Evolutionary conservation across 1,139 yeast genomes (phyloP).

Genomic region (Geotrichum reessii): DNA sequence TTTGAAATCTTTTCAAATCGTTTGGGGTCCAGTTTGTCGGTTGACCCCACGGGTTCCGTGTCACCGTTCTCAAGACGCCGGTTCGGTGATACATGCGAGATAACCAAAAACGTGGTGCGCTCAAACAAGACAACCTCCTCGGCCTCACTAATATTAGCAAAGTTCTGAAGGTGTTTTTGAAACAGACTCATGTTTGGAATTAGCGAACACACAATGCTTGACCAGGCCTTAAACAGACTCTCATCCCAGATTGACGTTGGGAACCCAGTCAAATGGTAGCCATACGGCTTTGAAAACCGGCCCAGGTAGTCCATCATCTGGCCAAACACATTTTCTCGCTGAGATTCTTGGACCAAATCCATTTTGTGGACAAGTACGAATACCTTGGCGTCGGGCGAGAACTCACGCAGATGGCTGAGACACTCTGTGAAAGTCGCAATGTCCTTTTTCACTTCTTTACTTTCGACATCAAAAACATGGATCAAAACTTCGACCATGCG

Average conservation of each 20-base stretch:
- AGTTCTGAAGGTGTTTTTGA: slow-evolving; percentile 67
- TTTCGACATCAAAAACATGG: slow-evolving; percentile 94
- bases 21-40: slow-evolving; percentile 60
- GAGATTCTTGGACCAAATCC: slow-evolving; percentile 88
- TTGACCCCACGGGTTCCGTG: slow-evolving; percentile 8
- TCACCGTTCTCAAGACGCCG: slow-evolving; percentile 8
- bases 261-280: slow-evolving; percentile 77
- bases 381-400: slow-evolving; percentile 85
- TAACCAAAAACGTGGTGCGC: slow-evolving; percentile 86
- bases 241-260: slow-evolving; percentile 99
- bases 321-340: slow-evolving; percentile 74
- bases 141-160: slow-evolving; percentile 74
- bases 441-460: slow-evolving; percentile 86
- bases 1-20: slow-evolving; percentile 91
- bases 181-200: slow-evolving; percentile 86
- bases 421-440: slow-evolving; percentile 87
- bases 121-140: slow-evolving; percentile 90
- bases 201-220: slow-evolving; percentile 86
- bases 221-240: slow-evolving; percentile 94
- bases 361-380: slow-evolving; percentile 90
- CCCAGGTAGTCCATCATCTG: slow-evolving; percentile 80
- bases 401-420: slow-evolving; percentile 72
- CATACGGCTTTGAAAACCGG: slow-evolving; percentile 70
- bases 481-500: slow-evolving; percentile 96
- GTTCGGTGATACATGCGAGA: slow-evolving; percentile 48